These are phyloP conservation scores for Pholiota molesta DNA, from an alignment of 768 basidiomycete genomes.

Conservation along the genomic window DNA sequence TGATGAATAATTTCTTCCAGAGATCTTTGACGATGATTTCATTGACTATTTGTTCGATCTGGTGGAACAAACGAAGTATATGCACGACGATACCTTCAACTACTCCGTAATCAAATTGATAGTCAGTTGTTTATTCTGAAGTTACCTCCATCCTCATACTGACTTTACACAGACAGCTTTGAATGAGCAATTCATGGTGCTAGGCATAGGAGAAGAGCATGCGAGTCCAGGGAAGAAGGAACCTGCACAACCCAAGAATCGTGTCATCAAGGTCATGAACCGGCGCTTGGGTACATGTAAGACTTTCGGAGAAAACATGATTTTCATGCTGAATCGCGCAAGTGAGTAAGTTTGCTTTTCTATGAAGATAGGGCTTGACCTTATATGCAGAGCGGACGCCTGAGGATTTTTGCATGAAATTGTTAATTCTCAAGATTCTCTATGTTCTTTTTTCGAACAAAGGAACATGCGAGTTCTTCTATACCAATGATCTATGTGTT, in stretches of 20 bases:
- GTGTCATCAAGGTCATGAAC: conserved; percentile 82
- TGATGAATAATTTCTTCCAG: conserved; percentile 38
- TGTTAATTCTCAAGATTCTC: conserved; percentile 91
- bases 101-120: conserved; percentile 95
- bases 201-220: conserved; percentile 50
- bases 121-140: conserved; percentile 47
- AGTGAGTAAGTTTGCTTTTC: conserved; percentile 52
- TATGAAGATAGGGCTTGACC: neutral
- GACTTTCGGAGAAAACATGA: conserved; percentile 98
- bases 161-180: conserved; percentile 67
- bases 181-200: conserved; percentile 99
- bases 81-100: conserved; percentile 91
- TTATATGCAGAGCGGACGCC: conserved; percentile 68
- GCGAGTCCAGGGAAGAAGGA: conserved; percentile 24
- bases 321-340: conserved; percentile 97
- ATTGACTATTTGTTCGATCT: conserved; percentile 91
- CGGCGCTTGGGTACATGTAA: conserved; percentile 84
- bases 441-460: conserved; percentile 95
- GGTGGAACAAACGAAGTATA: conserved; percentile 87
- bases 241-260: conserved; percentile 58
- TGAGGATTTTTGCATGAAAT: conserved; percentile 93
- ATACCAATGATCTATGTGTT: conserved; percentile 95
- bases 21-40: conserved; percentile 79
- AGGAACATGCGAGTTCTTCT: conserved; percentile 94
- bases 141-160: neutral